Evolutionary conservation across 2,329 filamentous ascomycete genomes (phyloP).

Genomic region (Fusarium paranaense): DNA sequence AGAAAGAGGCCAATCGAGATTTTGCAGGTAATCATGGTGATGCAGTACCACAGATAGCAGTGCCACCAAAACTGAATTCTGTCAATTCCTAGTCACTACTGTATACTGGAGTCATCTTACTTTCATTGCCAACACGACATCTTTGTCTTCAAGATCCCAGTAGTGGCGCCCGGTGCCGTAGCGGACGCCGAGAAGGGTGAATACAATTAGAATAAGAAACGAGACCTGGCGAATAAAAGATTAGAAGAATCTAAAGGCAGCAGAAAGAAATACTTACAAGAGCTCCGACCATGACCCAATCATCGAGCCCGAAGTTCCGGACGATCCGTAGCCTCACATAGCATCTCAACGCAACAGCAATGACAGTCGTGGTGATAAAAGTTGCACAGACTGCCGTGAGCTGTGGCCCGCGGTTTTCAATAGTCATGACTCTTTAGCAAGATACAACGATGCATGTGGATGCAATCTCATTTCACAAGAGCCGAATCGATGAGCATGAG

Average conservation of each 20-base stretch:
- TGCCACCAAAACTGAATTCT: not conserved
- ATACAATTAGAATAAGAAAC: not conserved
- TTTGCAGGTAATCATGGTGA: not conserved
- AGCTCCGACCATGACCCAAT: not conserved
- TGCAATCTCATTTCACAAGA: not conserved
- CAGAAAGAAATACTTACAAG: not conserved
- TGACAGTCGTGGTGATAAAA: not conserved
- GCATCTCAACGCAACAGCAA: not conserved
- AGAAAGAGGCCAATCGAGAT: not conserved
- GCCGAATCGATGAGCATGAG: not conserved
- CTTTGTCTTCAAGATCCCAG: not conserved
- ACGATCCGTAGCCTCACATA: not conserved
- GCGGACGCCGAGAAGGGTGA: not conserved
- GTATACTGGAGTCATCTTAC: not conserved
- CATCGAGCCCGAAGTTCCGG: not conserved
- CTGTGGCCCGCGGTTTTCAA: not conserved
- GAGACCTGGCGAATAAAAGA: not conserved
- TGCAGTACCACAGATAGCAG: not conserved
- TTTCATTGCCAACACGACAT: not conserved
- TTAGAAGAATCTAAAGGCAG: not conserved
- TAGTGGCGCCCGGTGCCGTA: not conserved
- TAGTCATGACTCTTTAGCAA: not conserved
- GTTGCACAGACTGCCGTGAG: not conserved
- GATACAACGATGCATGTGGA: not conserved
- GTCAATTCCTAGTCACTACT: not conserved